Evolutionary conservation across 192 early-diverging fungal genomes (phyloP).

Genomic region (Mortierella antarctica): DNA sequence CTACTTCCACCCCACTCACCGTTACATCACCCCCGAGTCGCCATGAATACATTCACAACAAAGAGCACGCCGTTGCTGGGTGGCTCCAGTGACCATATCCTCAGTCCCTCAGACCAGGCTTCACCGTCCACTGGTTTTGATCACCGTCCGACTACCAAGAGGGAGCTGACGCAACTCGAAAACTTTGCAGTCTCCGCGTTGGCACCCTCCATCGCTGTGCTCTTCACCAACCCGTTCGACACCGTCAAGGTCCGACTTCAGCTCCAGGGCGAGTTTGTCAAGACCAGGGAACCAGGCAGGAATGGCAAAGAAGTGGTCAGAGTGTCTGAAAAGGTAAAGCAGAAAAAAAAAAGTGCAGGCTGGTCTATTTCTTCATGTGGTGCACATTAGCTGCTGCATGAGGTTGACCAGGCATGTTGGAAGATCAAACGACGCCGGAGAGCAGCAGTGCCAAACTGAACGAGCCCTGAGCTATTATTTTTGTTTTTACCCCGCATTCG

Average conservation of each 20-base stretch:
- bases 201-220: conserved; percentile 73
- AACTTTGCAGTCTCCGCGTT: conserved; percentile 72
- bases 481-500: background rate
- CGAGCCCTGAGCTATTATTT: no score
- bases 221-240: conserved; percentile 84
- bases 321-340: conserved; percentile 54
- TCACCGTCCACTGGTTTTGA: background rate
- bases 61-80: conserved; percentile 49
- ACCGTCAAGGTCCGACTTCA: conserved; percentile 81
- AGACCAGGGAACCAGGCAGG: conserved; percentile 45
- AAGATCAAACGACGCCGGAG: no score
- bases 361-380: background rate
- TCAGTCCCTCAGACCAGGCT: background rate
- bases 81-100: conserved; percentile 24
- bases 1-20: background rate
- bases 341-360: no score
- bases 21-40: background rate
- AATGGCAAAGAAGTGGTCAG: conserved; percentile 52
- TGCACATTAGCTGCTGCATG: no score
- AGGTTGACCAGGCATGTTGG: no score
- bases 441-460: no score
- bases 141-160: conserved; percentile 5
- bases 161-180: conserved; percentile 59
- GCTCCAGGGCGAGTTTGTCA: conserved; percentile 70
- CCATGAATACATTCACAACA: conserved; percentile 53